Evolutionary conservation across 2,329 filamentous ascomycete species (phyloP).

Genomic region (Thielaviopsis cerberus): DNA sequence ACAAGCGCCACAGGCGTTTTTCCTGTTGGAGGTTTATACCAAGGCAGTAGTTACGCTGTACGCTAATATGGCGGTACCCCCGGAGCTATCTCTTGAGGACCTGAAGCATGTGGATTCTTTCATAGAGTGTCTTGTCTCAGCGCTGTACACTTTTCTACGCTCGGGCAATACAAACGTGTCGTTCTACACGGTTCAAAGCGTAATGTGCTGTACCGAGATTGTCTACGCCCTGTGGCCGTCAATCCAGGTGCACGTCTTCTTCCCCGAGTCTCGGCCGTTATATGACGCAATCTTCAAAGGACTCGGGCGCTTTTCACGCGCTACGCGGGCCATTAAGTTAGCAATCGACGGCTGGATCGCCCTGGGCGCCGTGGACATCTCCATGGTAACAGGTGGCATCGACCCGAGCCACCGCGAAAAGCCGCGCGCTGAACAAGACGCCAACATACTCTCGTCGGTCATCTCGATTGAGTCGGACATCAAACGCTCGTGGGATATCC

Average conservation of each 20-base stretch:
- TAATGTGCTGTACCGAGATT: not conserved
- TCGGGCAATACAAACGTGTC: not conserved
- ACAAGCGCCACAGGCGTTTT: constrained; percentile 22
- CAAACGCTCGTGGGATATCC: constrained; percentile 13
- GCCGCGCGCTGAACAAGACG: constrained; percentile 19
- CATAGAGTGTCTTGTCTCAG: not conserved
- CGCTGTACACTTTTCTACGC: constrained; percentile 6
- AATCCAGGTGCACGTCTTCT: constrained; percentile 1
- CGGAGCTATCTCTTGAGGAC: not conserved
- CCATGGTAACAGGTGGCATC: constrained; percentile 15
- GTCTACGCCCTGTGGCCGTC: not conserved
- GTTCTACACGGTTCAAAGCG: not conserved
- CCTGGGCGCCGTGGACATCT: not conserved
- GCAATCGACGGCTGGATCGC: not conserved
- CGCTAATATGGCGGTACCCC: not conserved
- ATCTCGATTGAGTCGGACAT: constrained; percentile 17
- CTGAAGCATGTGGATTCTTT: not conserved
- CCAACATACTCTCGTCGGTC: constrained; percentile 19
- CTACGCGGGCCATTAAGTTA: not conserved
- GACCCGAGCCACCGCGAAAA: constrained; percentile 21
- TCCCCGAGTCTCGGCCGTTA: not conserved
- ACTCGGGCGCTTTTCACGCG: not conserved
- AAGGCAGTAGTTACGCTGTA: constrained; percentile 22
- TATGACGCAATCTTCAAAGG: not conserved
- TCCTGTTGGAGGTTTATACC: constrained; percentile 32